Conservation (phyloP, 345 rosid genomes). For the Eucalyptus sideroxylon region DNA sequence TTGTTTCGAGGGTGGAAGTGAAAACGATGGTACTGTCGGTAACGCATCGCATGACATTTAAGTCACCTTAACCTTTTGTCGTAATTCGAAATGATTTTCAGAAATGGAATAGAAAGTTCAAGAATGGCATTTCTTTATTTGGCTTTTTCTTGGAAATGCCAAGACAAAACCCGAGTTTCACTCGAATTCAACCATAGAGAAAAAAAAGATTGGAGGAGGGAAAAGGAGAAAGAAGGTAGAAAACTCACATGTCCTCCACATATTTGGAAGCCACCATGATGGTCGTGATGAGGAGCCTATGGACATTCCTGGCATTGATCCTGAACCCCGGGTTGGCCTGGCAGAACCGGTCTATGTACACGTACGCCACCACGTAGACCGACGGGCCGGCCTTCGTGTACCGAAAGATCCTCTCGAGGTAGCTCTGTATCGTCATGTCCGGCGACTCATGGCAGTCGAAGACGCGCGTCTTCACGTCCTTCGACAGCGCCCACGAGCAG, state of each 20-base stretch:
- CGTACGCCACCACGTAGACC: slow-evolving; percentile 81
- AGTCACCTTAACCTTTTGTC: not conserved
- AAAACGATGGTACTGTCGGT: not conserved
- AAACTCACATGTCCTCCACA: slow-evolving; percentile 84
- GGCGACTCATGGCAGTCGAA: slow-evolving; percentile 72
- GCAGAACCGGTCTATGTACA: slow-evolving; percentile 80
- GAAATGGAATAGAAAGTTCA: not conserved
- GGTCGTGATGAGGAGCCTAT: slow-evolving; percentile 70
- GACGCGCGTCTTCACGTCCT: slow-evolving; percentile 14
- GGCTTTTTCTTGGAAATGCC: not conserved
- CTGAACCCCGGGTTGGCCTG: slow-evolving; percentile 62
- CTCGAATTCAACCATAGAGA: not conserved
- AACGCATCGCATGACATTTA: not conserved
- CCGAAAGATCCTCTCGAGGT: slow-evolving; percentile 74
- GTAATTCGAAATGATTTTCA: not conserved
- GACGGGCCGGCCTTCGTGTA: slow-evolving; percentile 83
- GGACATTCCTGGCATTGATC: slow-evolving; percentile 56
- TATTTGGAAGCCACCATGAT: slow-evolving; percentile 92
- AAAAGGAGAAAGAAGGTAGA: not conserved
- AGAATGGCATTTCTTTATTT: not conserved
- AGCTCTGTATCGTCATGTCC: slow-evolving; percentile 73
- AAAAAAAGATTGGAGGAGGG: not conserved
- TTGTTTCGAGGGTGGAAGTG: not conserved
- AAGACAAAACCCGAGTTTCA: not conserved
- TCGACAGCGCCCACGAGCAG: slow-evolving; percentile 15